These are phyloP conservation scores for Pythium aristosporum DNA, from an alignment of 352 stramenopile species.

Conservation along the genomic window DNA sequence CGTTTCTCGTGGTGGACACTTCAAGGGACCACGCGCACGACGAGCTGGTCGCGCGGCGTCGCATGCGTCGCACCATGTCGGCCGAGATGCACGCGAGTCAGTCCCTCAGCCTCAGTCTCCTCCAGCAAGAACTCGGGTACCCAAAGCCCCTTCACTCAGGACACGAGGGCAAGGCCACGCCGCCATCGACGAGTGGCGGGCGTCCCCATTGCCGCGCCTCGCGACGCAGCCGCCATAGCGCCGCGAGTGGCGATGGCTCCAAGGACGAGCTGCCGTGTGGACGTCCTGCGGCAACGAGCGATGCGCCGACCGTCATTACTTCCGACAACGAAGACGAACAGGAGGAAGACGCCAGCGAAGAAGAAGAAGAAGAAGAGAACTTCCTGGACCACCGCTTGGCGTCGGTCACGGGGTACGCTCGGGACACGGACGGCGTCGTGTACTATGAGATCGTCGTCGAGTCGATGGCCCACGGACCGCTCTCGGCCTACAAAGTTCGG, in stretches of 20 bases:
- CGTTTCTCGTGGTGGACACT: slow-evolving; percentile 5
- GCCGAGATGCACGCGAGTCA: slow-evolving; percentile 40
- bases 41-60: slow-evolving; percentile 14
- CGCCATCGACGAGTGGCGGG: not conserved
- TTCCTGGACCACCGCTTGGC: slow-evolving; percentile 70
- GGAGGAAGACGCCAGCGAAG: slow-evolving; percentile 27
- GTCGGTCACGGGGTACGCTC: slow-evolving; percentile 70
- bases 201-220: not conserved
- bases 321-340: slow-evolving; percentile 15
- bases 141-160: slow-evolving; percentile 19
- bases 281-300: slow-evolving; percentile 24
- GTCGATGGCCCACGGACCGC: slow-evolving; percentile 54
- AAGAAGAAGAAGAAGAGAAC: slow-evolving; percentile 59
- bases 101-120: slow-evolving; percentile 55
- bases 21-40: not conserved
- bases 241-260: slow-evolving; percentile 26
- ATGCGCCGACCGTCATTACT: slow-evolving; percentile 16
- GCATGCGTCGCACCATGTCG: slow-evolving; percentile 52
- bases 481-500: slow-evolving; percentile 78
- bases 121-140: slow-evolving; percentile 80
- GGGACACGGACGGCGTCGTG: slow-evolving; percentile 68
- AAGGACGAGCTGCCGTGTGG: slow-evolving; percentile 25
- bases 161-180: not conserved
- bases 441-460: slow-evolving; percentile 82
- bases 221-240: slow-evolving; percentile 22